These are phyloP conservation scores for Fagopyrum homotropicum DNA, from an alignment of 148 eudicot species.

Conservation along the genomic window DNA sequence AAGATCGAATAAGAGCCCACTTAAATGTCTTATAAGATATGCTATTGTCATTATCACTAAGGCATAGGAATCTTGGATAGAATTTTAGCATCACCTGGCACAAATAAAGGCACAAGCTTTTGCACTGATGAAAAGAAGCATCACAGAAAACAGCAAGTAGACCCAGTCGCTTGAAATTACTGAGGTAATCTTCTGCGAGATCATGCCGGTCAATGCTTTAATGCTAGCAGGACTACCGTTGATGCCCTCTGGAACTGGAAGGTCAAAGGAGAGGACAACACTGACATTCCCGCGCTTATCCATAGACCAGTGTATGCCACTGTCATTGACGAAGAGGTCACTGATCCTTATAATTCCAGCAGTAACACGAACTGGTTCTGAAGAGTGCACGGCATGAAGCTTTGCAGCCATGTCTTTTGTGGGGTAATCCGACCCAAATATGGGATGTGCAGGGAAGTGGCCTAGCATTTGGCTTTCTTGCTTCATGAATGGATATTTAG, in stretches of 20 bases:
- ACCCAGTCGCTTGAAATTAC: constrained; percentile 39
- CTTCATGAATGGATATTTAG: constrained; percentile 38
- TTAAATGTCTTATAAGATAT: background rate
- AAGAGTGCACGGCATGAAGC: constrained; percentile 40
- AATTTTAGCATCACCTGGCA: constrained; percentile 27
- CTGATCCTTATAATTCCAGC: constrained; percentile 38
- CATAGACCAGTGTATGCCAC: constrained; percentile 31
- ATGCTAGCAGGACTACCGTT: constrained; percentile 15
- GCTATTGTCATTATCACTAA: background rate
- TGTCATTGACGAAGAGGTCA: constrained; percentile 17
- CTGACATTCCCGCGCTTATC: constrained; percentile 46
- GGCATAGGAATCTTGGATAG: constrained; percentile 4
- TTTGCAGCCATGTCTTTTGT: constrained; percentile 46
- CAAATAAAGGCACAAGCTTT: constrained; percentile 50
- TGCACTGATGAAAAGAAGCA: constrained; percentile 50
- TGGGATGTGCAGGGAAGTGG: constrained; percentile 65
- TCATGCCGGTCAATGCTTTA: constrained; percentile 24
- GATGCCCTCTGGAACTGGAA: constrained; percentile 32
- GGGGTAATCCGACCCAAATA: constrained; percentile 77
- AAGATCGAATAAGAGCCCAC: background rate
- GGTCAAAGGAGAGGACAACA: constrained; percentile 55
- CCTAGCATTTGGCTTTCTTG: constrained; percentile 56
- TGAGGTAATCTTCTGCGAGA: constrained; percentile 38
- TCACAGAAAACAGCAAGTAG: constrained; percentile 39
- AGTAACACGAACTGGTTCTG: constrained; percentile 54